Conservation (phyloP, 768 basidiomycete species). For the Amanita fuliginea region DNA sequence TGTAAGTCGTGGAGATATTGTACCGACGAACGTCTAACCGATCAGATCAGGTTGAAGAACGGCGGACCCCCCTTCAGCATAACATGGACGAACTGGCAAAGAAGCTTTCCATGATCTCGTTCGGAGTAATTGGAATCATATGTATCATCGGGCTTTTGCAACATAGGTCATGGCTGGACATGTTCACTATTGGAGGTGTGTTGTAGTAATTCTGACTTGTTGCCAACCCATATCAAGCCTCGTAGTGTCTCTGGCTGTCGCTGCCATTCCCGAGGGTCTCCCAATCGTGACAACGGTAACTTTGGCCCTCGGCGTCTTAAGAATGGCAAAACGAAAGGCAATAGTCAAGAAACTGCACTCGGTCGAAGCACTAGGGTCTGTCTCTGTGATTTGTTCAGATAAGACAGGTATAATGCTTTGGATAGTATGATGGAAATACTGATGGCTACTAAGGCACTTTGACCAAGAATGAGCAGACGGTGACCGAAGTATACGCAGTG, state of each 20-base stretch:
- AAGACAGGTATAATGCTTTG: constrained; percentile 62
- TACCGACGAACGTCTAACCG: constrained; percentile 21
- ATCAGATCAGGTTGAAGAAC: constrained; percentile 53
- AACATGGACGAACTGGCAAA: constrained; percentile 97
- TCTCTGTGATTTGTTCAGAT: constrained; percentile 97
- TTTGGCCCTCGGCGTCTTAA: constrained; percentile 83
- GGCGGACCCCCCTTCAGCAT: constrained; percentile 83
- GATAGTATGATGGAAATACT: background rate
- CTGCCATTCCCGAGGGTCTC: constrained; percentile 93
- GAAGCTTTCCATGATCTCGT: constrained; percentile 81
- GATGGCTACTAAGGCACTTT: constrained; percentile 54
- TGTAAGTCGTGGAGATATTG: constrained; percentile 26
- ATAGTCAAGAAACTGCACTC: constrained; percentile 97
- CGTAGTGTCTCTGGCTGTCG: constrained; percentile 92
- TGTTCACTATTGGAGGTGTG: constrained; percentile 98
- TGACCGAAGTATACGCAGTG: constrained; percentile 78
- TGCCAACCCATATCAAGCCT: background rate
- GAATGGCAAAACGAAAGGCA: constrained; percentile 91
- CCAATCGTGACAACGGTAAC: constrained; percentile 98
- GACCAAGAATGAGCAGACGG: constrained; percentile 94
- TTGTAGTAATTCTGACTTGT: constrained; percentile 1
- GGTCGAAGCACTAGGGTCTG: constrained; percentile 87
- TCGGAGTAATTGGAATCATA: constrained; percentile 91
- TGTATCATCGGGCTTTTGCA: constrained; percentile 85
- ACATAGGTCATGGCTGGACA: constrained; percentile 83